Conservation (phyloP, 2,329 filamentous ascomycete species). For the Colletotrichum cereale region DNA sequence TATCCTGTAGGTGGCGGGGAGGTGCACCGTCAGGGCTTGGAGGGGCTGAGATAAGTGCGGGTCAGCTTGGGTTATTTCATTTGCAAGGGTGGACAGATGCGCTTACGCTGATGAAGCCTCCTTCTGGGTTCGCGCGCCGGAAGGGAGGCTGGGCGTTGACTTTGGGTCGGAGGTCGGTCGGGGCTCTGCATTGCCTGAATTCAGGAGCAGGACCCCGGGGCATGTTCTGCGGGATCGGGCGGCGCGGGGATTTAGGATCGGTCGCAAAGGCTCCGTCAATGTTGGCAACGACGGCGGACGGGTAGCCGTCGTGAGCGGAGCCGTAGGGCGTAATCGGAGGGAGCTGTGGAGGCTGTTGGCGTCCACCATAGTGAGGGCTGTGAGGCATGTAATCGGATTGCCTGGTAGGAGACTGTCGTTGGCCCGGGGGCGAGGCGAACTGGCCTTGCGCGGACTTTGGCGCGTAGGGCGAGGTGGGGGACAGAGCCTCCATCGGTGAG, state of each 20-base stretch:
- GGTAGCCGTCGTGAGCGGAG: conserved; percentile 77
- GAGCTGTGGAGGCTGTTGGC: conserved; percentile 72
- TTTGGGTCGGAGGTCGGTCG: conserved; percentile 82
- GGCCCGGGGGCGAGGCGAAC: conserved; percentile 64
- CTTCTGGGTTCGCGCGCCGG: conserved; percentile 93
- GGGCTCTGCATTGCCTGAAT: conserved; percentile 82
- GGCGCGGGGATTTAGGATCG: conserved; percentile 67
- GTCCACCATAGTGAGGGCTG: conserved; percentile 68
- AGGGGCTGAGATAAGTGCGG: conserved; percentile 73
- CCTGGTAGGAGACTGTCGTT: conserved; percentile 84
- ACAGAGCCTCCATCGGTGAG: conserved; percentile 93
- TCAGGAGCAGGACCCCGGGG: conserved; percentile 82
- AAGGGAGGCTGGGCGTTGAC: conserved; percentile 91
- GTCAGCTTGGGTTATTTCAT: conserved; percentile 43
- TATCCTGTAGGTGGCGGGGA: conserved; percentile 96
- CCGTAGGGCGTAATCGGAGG: conserved; percentile 80
- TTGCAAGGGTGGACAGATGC: neutral
- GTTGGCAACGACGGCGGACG: conserved; percentile 77
- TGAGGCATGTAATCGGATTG: conserved; percentile 71
- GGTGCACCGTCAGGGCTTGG: conserved; percentile 92
- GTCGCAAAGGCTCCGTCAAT: conserved; percentile 74
- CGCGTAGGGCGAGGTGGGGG: conserved; percentile 83
- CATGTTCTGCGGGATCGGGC: conserved; percentile 62
- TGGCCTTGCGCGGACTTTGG: conserved; percentile 70
- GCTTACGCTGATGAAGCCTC: conserved; percentile 95